These are phyloP conservation scores for Sclerotinia subarctica DNA, from an alignment of 2,329 filamentous ascomycete genomes.

Conservation along the genomic window DNA sequence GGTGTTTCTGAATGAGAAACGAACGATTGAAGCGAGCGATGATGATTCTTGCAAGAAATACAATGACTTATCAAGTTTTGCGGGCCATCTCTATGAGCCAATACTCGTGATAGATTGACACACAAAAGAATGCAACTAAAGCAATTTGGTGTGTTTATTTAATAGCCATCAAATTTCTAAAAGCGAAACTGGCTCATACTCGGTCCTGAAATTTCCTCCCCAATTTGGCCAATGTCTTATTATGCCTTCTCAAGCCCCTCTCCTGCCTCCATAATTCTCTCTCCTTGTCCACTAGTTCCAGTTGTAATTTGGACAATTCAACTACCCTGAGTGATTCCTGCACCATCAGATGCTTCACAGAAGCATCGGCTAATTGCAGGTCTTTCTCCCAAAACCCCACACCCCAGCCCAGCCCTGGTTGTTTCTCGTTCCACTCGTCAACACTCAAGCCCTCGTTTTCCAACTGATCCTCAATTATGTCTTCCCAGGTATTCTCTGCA, in stretches of 20 bases:
- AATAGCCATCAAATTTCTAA: background rate
- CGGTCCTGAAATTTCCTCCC: slow-evolving; percentile 11
- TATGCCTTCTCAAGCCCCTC: slow-evolving; percentile 34
- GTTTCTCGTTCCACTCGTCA: slow-evolving; percentile 16
- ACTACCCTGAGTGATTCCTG: slow-evolving; percentile 42
- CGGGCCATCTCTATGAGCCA: background rate
- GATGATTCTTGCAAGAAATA: slow-evolving; percentile 11
- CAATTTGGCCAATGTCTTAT: slow-evolving; percentile 24
- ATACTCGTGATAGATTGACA: background rate
- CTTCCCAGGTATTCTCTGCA: slow-evolving; percentile 54
- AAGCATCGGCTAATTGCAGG: background rate
- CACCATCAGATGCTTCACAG: slow-evolving; percentile 30
- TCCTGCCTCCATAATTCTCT: slow-evolving; percentile 41
- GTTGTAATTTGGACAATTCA: slow-evolving; percentile 20
- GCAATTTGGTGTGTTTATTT: background rate
- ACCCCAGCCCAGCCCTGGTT: slow-evolving; percentile 17
- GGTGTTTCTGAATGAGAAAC: slow-evolving; percentile 26
- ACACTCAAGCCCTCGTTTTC: slow-evolving; percentile 12
- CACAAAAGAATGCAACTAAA: background rate
- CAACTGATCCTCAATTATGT: slow-evolving; percentile 22
- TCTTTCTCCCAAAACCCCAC: slow-evolving; percentile 18
- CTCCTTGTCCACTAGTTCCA: slow-evolving; percentile 47
- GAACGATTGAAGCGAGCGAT: slow-evolving; percentile 19
- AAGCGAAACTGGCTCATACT: background rate
- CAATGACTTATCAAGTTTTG: background rate